phyloP scores from a whole-genome alignment of 179 eudicot species.

The Camellia oleifera region DNA sequence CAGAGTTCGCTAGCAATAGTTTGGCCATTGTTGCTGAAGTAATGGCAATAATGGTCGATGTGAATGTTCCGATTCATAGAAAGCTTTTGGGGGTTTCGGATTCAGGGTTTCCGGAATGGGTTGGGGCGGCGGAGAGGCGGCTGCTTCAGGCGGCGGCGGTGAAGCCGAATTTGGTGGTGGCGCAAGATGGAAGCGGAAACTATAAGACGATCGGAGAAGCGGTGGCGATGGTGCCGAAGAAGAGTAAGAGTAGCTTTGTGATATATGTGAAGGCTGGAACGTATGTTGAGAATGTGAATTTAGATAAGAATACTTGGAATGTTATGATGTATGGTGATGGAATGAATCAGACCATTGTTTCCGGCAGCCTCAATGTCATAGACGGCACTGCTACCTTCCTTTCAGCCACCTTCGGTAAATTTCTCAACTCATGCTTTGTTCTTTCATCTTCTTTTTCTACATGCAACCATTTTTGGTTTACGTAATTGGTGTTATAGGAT shows the following conservation, averaged over 20 bases:
- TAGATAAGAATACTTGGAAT: constrained; percentile 47
- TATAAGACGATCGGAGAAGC: constrained; percentile 46
- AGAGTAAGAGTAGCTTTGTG: constrained; percentile 40
- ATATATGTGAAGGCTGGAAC: constrained; percentile 53
- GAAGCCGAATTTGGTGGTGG: constrained; percentile 52
- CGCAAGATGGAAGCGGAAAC: constrained; percentile 54
- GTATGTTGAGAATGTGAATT: constrained; percentile 48
- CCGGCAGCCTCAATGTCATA: constrained; percentile 43
- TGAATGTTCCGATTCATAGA: constrained; percentile 39
- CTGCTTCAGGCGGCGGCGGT: constrained; percentile 29
- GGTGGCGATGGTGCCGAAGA: constrained; percentile 39
- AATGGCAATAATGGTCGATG: constrained; percentile 22
- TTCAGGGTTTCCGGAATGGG: constrained; percentile 40
- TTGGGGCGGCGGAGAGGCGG: constrained; percentile 38
- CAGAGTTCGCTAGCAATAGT: constrained; percentile 59
- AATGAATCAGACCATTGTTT: constrained; percentile 39
- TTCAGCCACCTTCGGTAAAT: constrained; percentile 65
- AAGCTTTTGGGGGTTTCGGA: constrained; percentile 23
- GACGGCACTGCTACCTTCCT: constrained; percentile 62
- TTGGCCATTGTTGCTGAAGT: constrained; percentile 58
- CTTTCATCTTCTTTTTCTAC: no score
- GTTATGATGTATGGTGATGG: constrained; percentile 78
- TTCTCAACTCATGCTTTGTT: not conserved
- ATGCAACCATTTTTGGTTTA: no score
- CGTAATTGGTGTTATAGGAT: no score